A percentile compares a stretch with the other conserved stretches of the same genome.
These are phyloP conservation scores for Thermochaetoides dissita DNA, from an alignment of 2,329 filamentous ascomycete genomes.

Conservation along the genomic window DNA sequence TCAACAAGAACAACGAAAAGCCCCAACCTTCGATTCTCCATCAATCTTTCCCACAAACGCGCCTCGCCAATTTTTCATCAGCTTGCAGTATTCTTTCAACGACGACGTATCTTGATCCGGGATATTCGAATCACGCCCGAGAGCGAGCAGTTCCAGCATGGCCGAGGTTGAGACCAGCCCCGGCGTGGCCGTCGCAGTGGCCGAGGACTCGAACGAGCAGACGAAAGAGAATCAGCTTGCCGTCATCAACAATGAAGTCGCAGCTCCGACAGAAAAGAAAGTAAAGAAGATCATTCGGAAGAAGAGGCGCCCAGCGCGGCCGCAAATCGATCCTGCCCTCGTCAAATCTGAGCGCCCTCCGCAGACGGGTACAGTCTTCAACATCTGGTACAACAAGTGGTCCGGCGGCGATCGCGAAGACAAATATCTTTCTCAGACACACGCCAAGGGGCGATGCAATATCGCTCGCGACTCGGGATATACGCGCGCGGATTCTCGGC, in stretches of 20 bases:
- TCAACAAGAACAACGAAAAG: no score
- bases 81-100: no score
- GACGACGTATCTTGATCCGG: no score
- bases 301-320: slow-evolving; percentile 77
- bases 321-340: slow-evolving; percentile 75
- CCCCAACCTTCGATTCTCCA: no score
- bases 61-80: no score
- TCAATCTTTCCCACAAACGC: no score
- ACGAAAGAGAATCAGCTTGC: slow-evolving; percentile 22
- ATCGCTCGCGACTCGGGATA: slow-evolving; percentile 67
- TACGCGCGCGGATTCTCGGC: slow-evolving; percentile 60
- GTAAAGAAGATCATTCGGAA: slow-evolving; percentile 86
- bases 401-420: slow-evolving; percentile 88
- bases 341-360: slow-evolving; percentile 75
- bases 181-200: slow-evolving; percentile 4
- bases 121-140: neutral
- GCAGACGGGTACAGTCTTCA: slow-evolving; percentile 90
- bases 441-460: slow-evolving; percentile 76
- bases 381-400: slow-evolving; percentile 99
- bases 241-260: slow-evolving; percentile 29
- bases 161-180: slow-evolving; percentile 14
- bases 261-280: slow-evolving; percentile 41
- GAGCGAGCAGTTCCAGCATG: slow-evolving; percentile 7
- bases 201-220: slow-evolving; percentile 11
- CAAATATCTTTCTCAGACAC: slow-evolving; percentile 70